These are phyloP conservation scores for Diaporthe capsici DNA, from an alignment of 2,329 filamentous ascomycete genomes.

Conservation along the genomic window DNA sequence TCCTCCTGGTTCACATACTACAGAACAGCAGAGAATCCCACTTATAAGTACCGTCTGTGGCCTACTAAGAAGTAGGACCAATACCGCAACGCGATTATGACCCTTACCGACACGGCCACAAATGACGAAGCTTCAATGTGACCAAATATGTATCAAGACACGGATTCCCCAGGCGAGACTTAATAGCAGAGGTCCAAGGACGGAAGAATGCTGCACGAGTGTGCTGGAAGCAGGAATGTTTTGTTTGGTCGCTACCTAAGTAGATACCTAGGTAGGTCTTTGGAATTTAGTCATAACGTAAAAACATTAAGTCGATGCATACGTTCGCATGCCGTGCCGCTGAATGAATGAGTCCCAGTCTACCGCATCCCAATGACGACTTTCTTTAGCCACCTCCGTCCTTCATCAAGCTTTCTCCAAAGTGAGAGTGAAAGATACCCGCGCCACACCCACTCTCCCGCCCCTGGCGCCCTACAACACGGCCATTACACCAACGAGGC, in stretches of 20 bases:
- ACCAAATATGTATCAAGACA: neutral
- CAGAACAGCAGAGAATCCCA: too few relatives aligned
- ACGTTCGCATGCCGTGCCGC: neutral
- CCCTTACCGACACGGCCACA: neutral
- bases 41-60: too few relatives aligned
- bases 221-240: neutral
- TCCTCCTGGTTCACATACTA: too few relatives aligned
- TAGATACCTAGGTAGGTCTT: neutral
- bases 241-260: neutral
- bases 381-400: neutral
- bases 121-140: neutral
- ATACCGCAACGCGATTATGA: neutral
- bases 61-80: too few relatives aligned
- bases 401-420: neutral
- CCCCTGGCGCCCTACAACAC: conserved; percentile 45
- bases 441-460: too few relatives aligned
- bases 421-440: too few relatives aligned
- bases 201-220: neutral
- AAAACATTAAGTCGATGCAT: neutral
- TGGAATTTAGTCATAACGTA: too few relatives aligned
- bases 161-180: neutral
- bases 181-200: neutral
- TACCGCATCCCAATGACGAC: neutral
- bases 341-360: neutral
- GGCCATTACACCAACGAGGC: conserved; percentile 48